phyloP scores from a whole-genome alignment of 2,329 filamentous ascomycete species.

The Fusarium tjaetaba region DNA sequence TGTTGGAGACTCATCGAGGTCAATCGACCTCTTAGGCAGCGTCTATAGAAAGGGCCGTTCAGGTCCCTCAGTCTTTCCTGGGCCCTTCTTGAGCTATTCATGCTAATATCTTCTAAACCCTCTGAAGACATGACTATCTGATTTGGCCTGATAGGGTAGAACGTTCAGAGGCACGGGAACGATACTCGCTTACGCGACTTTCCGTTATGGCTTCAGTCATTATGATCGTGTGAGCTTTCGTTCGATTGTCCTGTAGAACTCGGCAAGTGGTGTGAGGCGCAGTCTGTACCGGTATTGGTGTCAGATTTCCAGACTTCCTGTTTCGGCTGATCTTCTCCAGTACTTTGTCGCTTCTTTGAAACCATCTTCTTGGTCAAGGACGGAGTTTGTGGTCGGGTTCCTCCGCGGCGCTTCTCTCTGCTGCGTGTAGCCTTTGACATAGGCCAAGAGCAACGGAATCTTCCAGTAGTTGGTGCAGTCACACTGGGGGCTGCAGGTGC shows the following conservation, averaged over 20 bases:
- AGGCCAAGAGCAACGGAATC: constrained; percentile 34
- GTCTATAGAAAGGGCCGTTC: not conserved
- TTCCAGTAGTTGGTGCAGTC: constrained; percentile 35
- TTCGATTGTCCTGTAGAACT: constrained; percentile 22
- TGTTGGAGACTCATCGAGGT: not conserved
- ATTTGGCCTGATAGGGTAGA: not conserved
- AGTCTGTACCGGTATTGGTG: constrained; percentile 12
- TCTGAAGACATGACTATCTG: not conserved
- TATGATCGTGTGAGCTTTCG: constrained; percentile 13
- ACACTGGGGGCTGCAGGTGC: not conserved
- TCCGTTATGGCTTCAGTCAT: constrained; percentile 14
- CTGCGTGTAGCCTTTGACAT: not conserved
- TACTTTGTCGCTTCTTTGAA: not conserved
- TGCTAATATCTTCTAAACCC: not conserved
- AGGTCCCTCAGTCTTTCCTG: not conserved
- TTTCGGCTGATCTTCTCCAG: not conserved
- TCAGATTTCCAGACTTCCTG: constrained; percentile 9
- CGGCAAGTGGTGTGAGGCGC: constrained; percentile 17
- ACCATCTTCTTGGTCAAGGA: not conserved
- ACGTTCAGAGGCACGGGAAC: not conserved
- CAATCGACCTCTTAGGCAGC: not conserved
- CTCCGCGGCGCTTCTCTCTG: constrained; percentile 8
- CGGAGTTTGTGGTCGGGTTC: not conserved
- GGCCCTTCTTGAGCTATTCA: not conserved
- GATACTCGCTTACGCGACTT: not conserved